Conservation (phyloP, 148 eudicot species). For the Fagopyrum tataricum region DNA sequence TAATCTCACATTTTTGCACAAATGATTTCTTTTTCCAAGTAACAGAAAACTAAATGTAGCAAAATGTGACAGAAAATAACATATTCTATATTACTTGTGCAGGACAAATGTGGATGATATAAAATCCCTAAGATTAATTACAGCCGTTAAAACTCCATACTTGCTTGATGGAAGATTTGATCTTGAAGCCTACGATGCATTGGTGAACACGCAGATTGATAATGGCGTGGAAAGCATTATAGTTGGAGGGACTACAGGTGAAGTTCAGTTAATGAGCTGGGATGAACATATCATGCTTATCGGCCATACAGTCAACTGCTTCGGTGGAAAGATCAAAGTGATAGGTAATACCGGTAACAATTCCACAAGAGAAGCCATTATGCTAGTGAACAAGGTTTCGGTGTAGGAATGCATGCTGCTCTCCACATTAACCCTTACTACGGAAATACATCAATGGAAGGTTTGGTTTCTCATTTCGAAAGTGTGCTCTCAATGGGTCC, state of each 20-base stretch:
- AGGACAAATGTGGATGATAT: conserved; percentile 84
- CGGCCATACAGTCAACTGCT: conserved; percentile 84
- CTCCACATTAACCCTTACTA: conserved; percentile 90
- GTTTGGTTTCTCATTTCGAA: conserved; percentile 63
- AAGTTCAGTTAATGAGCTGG: conserved; percentile 93
- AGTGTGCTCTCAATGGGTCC: conserved; percentile 84
- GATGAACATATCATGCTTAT: conserved; percentile 95
- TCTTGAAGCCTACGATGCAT: conserved; percentile 78
- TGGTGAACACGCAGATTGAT: conserved; percentile 76
- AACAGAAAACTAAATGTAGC: background rate
- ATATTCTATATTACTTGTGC: conserved; percentile 13
- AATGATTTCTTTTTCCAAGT: background rate
- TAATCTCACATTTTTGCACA: background rate
- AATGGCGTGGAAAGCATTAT: conserved; percentile 72
- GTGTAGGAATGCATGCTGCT: conserved; percentile 96
- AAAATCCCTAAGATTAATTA: conserved; percentile 59
- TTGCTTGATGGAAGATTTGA: conserved; percentile 90
- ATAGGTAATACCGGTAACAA: conserved; percentile 91
- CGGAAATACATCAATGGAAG: conserved; percentile 77
- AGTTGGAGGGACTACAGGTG: conserved; percentile 92
- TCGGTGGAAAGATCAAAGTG: conserved; percentile 67
- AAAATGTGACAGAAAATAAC: background rate
- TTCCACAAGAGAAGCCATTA: conserved; percentile 90
- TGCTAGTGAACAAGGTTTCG: conserved; percentile 87
- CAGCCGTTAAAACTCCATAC: conserved; percentile 87